Evolutionary conservation across 1,139 yeast species (phyloP).

Genomic region (Zygoascus meyerae): DNA sequence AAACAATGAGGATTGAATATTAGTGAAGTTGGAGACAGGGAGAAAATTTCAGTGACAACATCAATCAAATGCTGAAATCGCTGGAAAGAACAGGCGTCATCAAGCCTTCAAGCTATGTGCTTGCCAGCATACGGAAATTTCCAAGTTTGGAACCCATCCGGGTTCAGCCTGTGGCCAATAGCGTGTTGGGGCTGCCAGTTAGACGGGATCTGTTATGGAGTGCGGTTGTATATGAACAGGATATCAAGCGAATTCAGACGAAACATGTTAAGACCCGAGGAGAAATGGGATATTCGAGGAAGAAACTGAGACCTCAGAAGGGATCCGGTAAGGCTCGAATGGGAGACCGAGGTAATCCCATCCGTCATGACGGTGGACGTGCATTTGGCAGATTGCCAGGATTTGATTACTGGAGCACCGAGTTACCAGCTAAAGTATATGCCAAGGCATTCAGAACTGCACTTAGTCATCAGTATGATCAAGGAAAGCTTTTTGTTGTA

Average conservation of each 20-base stretch:
- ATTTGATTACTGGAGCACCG: slow-evolving; percentile 84
- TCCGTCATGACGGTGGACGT: slow-evolving; percentile 80
- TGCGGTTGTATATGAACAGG: slow-evolving; percentile 90
- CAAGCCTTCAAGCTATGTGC: slow-evolving; percentile 65
- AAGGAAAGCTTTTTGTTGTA: slow-evolving; percentile 63
- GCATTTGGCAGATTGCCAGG: slow-evolving; percentile 82
- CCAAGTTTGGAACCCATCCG: slow-evolving; percentile 84
- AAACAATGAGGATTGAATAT: not conserved
- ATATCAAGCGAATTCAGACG: slow-evolving; percentile 82
- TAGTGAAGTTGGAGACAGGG: not conserved
- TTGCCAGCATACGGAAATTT: slow-evolving; percentile 75
- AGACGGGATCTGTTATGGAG: slow-evolving; percentile 92
- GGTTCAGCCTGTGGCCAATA: slow-evolving; percentile 67
- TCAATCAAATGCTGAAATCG: slow-evolving; percentile 2
- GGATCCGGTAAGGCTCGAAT: slow-evolving; percentile 94
- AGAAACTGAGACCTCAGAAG: slow-evolving; percentile 81
- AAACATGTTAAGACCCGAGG: slow-evolving; percentile 80
- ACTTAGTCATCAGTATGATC: slow-evolving; percentile 68
- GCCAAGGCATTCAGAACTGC: slow-evolving; percentile 74
- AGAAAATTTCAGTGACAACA: not conserved
- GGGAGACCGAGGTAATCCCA: slow-evolving; percentile 95
- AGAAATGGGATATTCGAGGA: slow-evolving; percentile 79
- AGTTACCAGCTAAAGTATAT: slow-evolving; percentile 71
- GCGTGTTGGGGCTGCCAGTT: slow-evolving; percentile 63
- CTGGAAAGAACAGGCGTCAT: slow-evolving; percentile 9